Percentiles rank a stretch among this genome's conserved stretches.
Conservation (phyloP, 306 rosid species). For the Ochetophila trinervis region DNA sequence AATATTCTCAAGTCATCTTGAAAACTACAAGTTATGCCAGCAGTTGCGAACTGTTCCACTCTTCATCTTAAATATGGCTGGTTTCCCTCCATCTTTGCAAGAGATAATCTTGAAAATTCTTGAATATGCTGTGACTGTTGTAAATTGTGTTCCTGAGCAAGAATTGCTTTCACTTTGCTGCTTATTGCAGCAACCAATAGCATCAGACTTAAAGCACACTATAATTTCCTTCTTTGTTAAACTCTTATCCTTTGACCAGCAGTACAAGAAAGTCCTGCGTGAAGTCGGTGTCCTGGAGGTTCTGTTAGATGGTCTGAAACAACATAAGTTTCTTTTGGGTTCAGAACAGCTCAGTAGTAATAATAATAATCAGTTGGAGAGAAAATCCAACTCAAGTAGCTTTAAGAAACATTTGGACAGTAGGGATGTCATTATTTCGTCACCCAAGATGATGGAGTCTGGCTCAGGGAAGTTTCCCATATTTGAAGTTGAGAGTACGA, state of each 20-base stretch:
- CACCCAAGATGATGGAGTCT: constrained; percentile 72
- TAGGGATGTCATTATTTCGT: constrained; percentile 80
- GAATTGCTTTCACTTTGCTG: constrained; percentile 99
- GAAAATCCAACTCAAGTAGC: constrained; percentile 57
- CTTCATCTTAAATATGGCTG: constrained; percentile 92
- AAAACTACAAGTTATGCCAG: constrained; percentile 92
- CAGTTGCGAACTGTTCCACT: constrained; percentile 93
- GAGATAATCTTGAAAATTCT: constrained; percentile 95
- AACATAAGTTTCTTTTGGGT: constrained; percentile 65
- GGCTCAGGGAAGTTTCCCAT: constrained; percentile 86
- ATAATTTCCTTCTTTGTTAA: constrained; percentile 91
- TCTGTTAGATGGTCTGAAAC: constrained; percentile 90
- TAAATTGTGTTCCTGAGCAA: constrained; percentile 97
- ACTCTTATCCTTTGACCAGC: constrained; percentile 96
- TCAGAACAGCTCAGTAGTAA: constrained; percentile 54
- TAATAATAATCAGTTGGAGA: constrained; percentile 48
- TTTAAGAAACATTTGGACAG: constrained; percentile 72
- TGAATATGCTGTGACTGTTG: constrained; percentile 98
- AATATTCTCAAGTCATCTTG: constrained; percentile 92
- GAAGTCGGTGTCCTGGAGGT: constrained; percentile 99
- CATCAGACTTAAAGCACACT: constrained; percentile 78
- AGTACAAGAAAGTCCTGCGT: constrained; percentile 92
- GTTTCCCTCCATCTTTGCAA: constrained; percentile 78
- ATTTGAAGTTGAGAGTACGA: constrained; percentile 73
- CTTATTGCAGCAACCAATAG: constrained; percentile 92